Evolutionary conservation across 2,329 filamentous ascomycete genomes (phyloP).

Genomic region (Aureobasidium sp.): DNA sequence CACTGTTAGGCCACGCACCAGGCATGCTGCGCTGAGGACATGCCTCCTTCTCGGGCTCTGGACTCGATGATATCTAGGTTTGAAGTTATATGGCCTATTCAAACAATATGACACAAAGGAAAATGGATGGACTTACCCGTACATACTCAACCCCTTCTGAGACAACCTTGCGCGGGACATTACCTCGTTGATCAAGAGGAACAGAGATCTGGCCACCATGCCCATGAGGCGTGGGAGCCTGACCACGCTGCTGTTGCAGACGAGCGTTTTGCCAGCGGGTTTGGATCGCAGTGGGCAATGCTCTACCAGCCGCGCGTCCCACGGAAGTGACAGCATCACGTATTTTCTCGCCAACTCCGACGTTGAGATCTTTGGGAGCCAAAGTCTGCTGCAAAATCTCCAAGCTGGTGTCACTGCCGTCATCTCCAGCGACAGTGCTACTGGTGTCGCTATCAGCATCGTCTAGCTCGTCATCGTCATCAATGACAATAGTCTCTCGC

Average conservation of each 20-base stretch:
- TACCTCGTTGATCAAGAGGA: slow-evolving; percentile 7
- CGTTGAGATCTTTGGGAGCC: slow-evolving; percentile 7
- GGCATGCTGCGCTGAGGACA: not conserved
- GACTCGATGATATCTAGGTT: not conserved
- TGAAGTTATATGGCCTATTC: not conserved
- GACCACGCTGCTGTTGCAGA: not conserved
- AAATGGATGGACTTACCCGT: not conserved
- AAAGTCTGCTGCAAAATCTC: slow-evolving; percentile 6
- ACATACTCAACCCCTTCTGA: slow-evolving; percentile 6
- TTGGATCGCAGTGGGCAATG: slow-evolving; percentile 4
- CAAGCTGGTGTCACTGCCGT: slow-evolving; percentile 10
- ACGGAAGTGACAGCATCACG: not conserved
- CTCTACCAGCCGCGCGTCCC: not conserved
- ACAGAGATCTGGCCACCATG: slow-evolving; percentile 8
- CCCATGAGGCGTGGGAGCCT: not conserved
- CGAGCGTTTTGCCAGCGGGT: slow-evolving; percentile 6
- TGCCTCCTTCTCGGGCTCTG: not conserved
- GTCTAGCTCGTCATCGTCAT: slow-evolving; percentile 42
- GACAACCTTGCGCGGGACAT: slow-evolving; percentile 4
- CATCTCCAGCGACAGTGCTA: not conserved
- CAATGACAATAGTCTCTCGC: slow-evolving; percentile 55
- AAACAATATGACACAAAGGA: not conserved
- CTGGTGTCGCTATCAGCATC: slow-evolving; percentile 6
- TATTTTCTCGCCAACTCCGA: not conserved
- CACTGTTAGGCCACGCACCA: not conserved